These are phyloP conservation scores for Rhizopogon roseolus DNA, from an alignment of 768 basidiomycete species.

Conservation along the genomic window DNA sequence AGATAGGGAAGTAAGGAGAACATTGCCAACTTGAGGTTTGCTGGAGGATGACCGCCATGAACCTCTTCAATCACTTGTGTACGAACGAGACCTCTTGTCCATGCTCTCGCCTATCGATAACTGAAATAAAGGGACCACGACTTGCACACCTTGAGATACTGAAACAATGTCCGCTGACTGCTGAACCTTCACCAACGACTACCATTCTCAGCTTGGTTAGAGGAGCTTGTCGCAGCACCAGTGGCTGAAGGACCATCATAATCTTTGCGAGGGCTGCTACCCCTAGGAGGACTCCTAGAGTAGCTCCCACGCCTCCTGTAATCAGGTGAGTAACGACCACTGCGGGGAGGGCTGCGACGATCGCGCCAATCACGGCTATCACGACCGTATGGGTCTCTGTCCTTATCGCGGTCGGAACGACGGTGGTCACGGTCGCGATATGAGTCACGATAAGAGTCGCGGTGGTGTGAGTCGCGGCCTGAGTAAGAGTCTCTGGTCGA, in stretches of 20 bases:
- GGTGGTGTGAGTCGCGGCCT: constrained; percentile 40
- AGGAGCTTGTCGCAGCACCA: constrained; percentile 26
- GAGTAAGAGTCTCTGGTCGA: constrained; percentile 41
- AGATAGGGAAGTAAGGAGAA: constrained; percentile 43
- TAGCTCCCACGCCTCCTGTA: constrained; percentile 73
- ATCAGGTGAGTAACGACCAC: constrained; percentile 73
- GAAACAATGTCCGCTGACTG: constrained; percentile 5
- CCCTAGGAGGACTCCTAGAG: constrained; percentile 76
- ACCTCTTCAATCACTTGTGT: constrained; percentile 36
- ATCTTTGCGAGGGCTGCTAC: constrained; percentile 53
- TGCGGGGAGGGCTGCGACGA: constrained; percentile 65
- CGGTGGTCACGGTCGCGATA: constrained; percentile 41
- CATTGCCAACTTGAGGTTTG: constrained; percentile 44
- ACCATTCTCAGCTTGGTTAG: constrained; percentile 36
- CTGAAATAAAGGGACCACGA: constrained; percentile 22
- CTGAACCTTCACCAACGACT: constrained; percentile 57
- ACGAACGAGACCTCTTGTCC: constrained; percentile 40
- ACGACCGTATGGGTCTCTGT: constrained; percentile 63
- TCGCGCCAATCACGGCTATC: constrained; percentile 77
- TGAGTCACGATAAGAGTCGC: constrained; percentile 41
- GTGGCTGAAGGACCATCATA: constrained; percentile 38
- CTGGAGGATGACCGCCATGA: constrained; percentile 33
- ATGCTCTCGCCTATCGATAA: constrained; percentile 24
- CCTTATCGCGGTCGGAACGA: constrained; percentile 39
- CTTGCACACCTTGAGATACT: constrained; percentile 7